phyloP scores from a whole-genome alignment of 257 asterid species.

The Ligustrum vulgare region DNA sequence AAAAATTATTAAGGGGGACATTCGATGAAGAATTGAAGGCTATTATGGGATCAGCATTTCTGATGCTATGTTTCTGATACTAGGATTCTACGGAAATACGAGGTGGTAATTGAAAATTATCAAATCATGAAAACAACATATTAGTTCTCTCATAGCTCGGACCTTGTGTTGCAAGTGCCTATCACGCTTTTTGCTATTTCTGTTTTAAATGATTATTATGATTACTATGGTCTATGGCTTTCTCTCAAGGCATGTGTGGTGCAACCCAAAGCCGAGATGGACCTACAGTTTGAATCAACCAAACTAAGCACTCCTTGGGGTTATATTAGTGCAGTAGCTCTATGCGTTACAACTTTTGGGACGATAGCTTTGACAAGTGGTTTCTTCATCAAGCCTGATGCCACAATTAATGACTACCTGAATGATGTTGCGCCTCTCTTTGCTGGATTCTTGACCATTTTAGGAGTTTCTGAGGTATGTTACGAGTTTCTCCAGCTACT shows the following conservation, averaged over 20 bases:
- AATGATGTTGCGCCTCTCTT: slow-evolving; percentile 69
- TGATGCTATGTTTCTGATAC: neutral
- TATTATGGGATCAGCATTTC: neutral
- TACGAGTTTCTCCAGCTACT: neutral
- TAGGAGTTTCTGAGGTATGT: slow-evolving; percentile 87
- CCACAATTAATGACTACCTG: slow-evolving; percentile 71
- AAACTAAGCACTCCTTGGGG: slow-evolving; percentile 78
- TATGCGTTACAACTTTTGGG: slow-evolving; percentile 75
- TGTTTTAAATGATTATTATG: slow-evolving; percentile 17
- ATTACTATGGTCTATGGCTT: neutral
- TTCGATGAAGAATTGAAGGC: neutral
- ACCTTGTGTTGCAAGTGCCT: slow-evolving; percentile 1
- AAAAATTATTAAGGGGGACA: neutral
- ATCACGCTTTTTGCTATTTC: neutral
- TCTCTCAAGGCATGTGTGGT: slow-evolving; percentile 76
- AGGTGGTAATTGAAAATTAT: neutral
- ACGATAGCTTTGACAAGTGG: slow-evolving; percentile 88
- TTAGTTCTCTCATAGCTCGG: neutral
- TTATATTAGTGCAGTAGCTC: slow-evolving; percentile 63
- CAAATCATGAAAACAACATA: neutral
- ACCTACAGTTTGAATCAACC: slow-evolving; percentile 73
- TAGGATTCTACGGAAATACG: neutral
- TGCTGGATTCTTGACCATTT: slow-evolving; percentile 87
- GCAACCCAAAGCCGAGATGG: slow-evolving; percentile 92
- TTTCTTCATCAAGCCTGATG: slow-evolving; percentile 78